Evolutionary conservation across 768 basidiomycete genomes (phyloP), one percentile per base, ranked within the genome.

Genomic region (Phaffia tasmanica): DNA sequence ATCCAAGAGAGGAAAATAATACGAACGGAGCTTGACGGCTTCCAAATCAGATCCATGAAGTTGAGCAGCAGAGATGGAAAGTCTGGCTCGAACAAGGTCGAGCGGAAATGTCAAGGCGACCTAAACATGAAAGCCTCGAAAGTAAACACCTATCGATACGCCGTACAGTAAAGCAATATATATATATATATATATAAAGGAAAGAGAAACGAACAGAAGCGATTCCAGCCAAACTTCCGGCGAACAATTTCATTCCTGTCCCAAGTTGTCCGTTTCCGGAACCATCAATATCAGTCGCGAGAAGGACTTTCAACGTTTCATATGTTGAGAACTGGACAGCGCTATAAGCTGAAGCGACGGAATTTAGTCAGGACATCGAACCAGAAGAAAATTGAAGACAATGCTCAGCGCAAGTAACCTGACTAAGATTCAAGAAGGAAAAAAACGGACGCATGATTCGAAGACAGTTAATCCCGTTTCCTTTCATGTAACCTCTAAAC

Each of bases 171-270:
- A 27, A 4, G n/a, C 19, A 23, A 25, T 15, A n/a, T 8, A n/a
- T n/a, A n/a, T n/a, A n/a, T 54, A 4, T 15, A 54, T 5, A 54
- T 4, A 16, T 5, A 11, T 4, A 11, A 42, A 42, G 35, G 35
- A 42, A 42, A 42, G 15, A 83, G 88, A 74, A 73, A 91, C 91
- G 88, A 70, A 99, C 94, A 68, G 90, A 92, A 11, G 88, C 87
- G 70, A 98, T 88, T 30, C 94, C 94, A 59, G 94, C 94, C 16
- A 94, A 78, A 23, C 90, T 91, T 70, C 94, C 94, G 63, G 88
- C 85, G 1, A 84, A 79, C 51, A 99, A 79, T 64, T 94, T 83
- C 70, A 86, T 86, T 1, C 87, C 88, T 53, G 93, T 97, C 77
- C 95, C 90, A 21, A 99, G 81, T 70, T 86, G 82, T 73, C 79